A percentile compares a stretch with the other conserved stretches of the same genome.
Evolutionary conservation across 1,139 yeast genomes (phyloP).

Genomic region (Protomyces gravidus): DNA sequence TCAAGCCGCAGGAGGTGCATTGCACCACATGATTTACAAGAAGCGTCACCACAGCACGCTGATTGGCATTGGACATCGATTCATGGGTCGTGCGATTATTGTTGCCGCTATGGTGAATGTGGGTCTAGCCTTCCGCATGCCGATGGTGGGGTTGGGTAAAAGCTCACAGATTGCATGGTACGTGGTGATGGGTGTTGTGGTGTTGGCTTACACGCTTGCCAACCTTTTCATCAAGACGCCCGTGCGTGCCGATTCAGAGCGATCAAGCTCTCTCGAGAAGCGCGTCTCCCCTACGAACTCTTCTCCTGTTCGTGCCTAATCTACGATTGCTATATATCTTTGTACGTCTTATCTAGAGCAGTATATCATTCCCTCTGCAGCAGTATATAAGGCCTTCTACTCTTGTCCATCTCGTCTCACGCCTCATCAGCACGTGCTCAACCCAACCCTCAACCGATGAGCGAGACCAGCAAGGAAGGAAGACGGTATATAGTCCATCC

Average conservation of each 20-base stretch:
- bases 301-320: neutral
- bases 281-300: neutral
- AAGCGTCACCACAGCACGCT: neutral
- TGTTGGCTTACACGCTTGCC: constrained; percentile 5
- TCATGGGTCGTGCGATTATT: constrained; percentile 2
- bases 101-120: constrained; percentile 7
- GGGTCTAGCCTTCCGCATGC: constrained; percentile 4
- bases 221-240: neutral
- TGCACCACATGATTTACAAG: constrained; percentile 2
- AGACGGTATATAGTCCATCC: neutral
- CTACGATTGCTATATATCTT: neutral
- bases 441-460: neutral
- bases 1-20: neutral
- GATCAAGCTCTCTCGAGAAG: neutral
- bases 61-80: constrained; percentile 1
- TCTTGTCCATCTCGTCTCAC: neutral
- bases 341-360: too few species aligned
- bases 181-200: constrained; percentile 8
- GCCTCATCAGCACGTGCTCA: too few species aligned
- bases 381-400: too few species aligned
- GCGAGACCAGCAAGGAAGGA: neutral
- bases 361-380: too few species aligned
- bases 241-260: neutral
- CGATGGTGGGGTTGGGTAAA: neutral
- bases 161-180: constrained; percentile 8